Evolutionary conservation across 75 land plant genomes (phyloP).

Genomic region (Picea sitchensis): DNA sequence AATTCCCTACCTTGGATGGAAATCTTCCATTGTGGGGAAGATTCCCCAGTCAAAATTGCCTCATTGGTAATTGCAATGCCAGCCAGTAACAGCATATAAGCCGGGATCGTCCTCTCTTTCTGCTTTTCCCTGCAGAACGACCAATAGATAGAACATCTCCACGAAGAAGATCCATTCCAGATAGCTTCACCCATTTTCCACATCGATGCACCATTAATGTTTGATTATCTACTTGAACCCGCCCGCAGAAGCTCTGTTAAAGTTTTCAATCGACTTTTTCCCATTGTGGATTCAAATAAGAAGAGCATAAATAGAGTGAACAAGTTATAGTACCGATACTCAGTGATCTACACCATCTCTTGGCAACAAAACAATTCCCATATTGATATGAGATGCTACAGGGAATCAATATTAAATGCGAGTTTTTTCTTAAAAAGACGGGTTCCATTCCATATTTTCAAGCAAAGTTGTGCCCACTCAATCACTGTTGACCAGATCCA

Average conservation of each 20-base stretch:
- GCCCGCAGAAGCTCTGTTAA: constrained; percentile 79
- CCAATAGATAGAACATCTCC: constrained; percentile 94
- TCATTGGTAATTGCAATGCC: constrained; percentile 94
- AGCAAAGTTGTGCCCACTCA: no score
- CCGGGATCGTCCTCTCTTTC: constrained; percentile 88
- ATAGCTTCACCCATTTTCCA: constrained; percentile 94
- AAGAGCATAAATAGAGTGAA: no score
- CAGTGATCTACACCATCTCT: no score
- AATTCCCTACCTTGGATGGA: constrained; percentile 55
- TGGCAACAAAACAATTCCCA: no score
- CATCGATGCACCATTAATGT: constrained; percentile 83
- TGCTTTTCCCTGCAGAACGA: constrained; percentile 58
- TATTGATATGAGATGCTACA: no score
- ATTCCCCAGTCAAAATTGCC: constrained; percentile 95
- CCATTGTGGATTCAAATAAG: constrained; percentile 77
- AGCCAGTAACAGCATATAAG: constrained; percentile 85
- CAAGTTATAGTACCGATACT: no score
- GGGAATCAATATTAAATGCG: no score
- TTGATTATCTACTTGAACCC: constrained; percentile 85
- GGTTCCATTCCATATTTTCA: no score
- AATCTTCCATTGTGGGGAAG: constrained; percentile 96
- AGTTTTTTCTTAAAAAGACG: no score
- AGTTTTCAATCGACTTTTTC: constrained; percentile 78
- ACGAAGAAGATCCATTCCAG: constrained; percentile 88
- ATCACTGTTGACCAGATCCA: no score